phyloP scores from a whole-genome alignment of 805 yeast genomes.

The Candida adriatica region DNA sequence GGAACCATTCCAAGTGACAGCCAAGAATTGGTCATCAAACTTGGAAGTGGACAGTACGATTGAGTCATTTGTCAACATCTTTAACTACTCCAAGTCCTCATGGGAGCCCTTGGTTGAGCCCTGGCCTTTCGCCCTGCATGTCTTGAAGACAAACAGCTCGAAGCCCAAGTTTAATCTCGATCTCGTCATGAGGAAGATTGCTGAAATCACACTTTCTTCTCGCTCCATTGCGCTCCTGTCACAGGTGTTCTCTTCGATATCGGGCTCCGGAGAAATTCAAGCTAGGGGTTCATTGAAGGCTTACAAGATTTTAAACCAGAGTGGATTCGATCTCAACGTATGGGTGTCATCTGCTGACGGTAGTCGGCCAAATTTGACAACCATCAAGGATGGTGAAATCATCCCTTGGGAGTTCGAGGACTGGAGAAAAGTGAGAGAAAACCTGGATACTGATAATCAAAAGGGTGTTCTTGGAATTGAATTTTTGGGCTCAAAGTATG shows the following conservation, averaged over 20 bases:
- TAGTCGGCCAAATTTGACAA: constrained; percentile 22
- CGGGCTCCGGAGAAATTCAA: constrained; percentile 45
- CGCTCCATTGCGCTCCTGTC: constrained; percentile 73
- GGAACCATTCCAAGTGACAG: constrained; percentile 59
- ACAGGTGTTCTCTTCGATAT: constrained; percentile 54
- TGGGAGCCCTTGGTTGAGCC: constrained; percentile 96
- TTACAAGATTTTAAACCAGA: constrained; percentile 71
- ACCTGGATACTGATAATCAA: constrained; percentile 56
- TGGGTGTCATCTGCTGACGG: constrained; percentile 56
- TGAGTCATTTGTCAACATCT: constrained; percentile 64
- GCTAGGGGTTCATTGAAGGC: constrained; percentile 80
- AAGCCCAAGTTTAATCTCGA: constrained; percentile 51
- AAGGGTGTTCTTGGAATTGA: constrained; percentile 59
- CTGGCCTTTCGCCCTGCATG: constrained; percentile 72
- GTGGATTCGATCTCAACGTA: constrained; percentile 74
- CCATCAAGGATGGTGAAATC: constrained; percentile 40
- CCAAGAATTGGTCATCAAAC: constrained; percentile 83
- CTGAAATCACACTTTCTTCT: constrained; percentile 78
- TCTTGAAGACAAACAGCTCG: constrained; percentile 41
- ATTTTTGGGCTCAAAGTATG: constrained; percentile 49
- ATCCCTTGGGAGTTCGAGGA: constrained; percentile 92
- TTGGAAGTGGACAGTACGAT: constrained; percentile 61
- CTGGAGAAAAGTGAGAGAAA: constrained; percentile 83
- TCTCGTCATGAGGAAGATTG: constrained; percentile 64
- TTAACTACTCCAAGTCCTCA: constrained; percentile 80